Conservation (phyloP, 1,284 basidiomycete species). For the Retiboletus fuscus region DNA sequence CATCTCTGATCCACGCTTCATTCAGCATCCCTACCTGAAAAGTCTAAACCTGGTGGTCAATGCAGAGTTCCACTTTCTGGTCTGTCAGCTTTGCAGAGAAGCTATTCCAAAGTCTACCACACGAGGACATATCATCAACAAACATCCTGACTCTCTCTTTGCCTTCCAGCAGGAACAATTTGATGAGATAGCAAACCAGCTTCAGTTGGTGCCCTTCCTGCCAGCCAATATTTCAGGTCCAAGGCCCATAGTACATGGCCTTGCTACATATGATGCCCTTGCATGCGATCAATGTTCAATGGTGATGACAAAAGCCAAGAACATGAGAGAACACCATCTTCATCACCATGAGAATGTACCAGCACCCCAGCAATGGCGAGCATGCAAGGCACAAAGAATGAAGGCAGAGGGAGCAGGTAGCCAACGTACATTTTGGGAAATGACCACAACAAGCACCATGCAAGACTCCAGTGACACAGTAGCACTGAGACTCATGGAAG, state of each 20-base stretch:
- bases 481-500: not conserved
- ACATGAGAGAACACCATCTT: not conserved
- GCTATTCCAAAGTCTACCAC: rapidly evolving
- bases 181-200: not conserved
- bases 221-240: not conserved
- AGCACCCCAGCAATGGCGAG: not conserved
- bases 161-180: too few relatives aligned
- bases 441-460: not conserved
- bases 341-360: rapidly evolving
- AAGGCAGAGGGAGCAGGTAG: not conserved
- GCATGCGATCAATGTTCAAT: not conserved
- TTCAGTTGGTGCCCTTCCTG: not conserved
- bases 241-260: not conserved
- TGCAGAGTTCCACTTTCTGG: not conserved
- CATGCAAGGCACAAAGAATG: slow-evolving; percentile 17
- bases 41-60: not conserved
- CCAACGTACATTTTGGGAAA: not conserved
- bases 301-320: rapidly evolving
- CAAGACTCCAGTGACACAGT: too few relatives aligned
- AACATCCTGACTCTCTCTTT: not conserved
- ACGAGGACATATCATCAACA: not conserved
- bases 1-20: not conserved
- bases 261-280: not conserved
- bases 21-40: not conserved
- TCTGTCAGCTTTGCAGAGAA: slow-evolving; percentile 1